phyloP scores from a whole-genome alignment of 352 stramenopile species.

The Globisporangium cylindrosporum region DNA sequence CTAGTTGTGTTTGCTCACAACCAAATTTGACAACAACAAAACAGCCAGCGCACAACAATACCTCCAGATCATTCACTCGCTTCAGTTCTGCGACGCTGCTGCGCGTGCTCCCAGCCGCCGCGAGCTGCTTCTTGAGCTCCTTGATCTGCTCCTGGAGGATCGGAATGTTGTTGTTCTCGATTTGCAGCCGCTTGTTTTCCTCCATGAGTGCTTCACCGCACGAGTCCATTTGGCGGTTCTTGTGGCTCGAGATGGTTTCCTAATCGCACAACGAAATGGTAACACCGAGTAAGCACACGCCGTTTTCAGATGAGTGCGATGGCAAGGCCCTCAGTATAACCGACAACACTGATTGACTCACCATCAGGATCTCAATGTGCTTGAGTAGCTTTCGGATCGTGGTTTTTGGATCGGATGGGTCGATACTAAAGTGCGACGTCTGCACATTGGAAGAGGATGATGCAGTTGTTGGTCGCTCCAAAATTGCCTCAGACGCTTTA shows the following conservation, averaged over 20 bases:
- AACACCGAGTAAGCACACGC: background rate
- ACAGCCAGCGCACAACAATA: conserved; percentile 6
- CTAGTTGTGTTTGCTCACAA: background rate
- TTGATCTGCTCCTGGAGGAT: conserved; percentile 72
- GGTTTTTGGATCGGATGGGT: conserved; percentile 77
- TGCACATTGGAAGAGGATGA: conserved; percentile 20
- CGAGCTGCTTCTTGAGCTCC: conserved; percentile 57
- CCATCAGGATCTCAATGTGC: conserved; percentile 78
- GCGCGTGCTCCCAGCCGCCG: background rate
- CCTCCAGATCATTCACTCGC: conserved; percentile 44
- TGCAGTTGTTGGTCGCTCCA: conserved; percentile 23
- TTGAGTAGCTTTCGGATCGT: conserved; percentile 83
- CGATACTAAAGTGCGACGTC: conserved; percentile 59
- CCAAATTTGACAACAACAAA: background rate
- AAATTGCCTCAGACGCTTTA: background rate
- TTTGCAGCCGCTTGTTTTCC: conserved; percentile 64
- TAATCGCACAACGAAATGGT: conserved; percentile 10
- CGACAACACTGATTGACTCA: conserved; percentile 17
- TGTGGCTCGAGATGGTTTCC: conserved; percentile 58
- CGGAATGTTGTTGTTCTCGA: conserved; percentile 86
- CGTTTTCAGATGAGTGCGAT: background rate
- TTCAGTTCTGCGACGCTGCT: conserved; percentile 20
- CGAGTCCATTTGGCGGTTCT: conserved; percentile 48
- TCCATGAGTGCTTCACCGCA: conserved; percentile 48
- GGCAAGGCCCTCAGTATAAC: too few relatives aligned